phyloP scores from a whole-genome alignment of 2,329 filamentous ascomycete species.

The Monilinia vaccinii-corymbosi region DNA sequence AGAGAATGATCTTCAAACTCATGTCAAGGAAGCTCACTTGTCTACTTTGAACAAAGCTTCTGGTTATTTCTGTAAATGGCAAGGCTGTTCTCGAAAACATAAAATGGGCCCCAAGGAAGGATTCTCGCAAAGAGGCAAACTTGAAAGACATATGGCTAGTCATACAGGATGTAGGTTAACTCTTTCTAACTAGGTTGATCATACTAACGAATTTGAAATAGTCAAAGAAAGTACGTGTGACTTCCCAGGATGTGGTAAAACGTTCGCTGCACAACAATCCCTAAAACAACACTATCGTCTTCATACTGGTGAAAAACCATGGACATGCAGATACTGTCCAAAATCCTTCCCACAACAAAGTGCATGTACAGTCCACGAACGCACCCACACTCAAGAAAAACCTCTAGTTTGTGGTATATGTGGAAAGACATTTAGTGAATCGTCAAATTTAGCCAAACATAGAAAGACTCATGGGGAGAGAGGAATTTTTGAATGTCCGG shows the following conservation, averaged over 20 bases:
- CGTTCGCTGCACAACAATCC: conserved; percentile 58
- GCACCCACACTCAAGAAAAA: conserved; percentile 57
- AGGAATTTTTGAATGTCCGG: conserved; percentile 42
- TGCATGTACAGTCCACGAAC: conserved; percentile 58
- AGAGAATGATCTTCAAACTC: conserved; percentile 43
- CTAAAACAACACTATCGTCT: conserved; percentile 58
- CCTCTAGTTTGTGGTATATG: conserved; percentile 51
- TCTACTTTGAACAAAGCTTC: conserved; percentile 36
- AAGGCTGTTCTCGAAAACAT: conserved; percentile 39
- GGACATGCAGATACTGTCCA: conserved; percentile 43
- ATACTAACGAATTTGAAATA: conserved; percentile 23
- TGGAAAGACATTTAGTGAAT: conserved; percentile 52
- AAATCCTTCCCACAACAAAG: conserved; percentile 59
- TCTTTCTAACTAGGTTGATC: neutral
- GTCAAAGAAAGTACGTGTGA: conserved; percentile 45
- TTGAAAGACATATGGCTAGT: conserved; percentile 55
- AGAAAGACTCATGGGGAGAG: conserved; percentile 49
- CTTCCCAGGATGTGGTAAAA: conserved; percentile 45
- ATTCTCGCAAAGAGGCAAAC: conserved; percentile 52
- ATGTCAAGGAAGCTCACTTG: conserved; percentile 44
- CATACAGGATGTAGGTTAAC: conserved; percentile 51
- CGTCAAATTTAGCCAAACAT: conserved; percentile 58
- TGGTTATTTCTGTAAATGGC: conserved; percentile 49
- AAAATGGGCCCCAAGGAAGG: conserved; percentile 32
- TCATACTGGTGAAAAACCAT: conserved; percentile 57